Evolutionary conservation across 2,329 filamentous ascomycete species (phyloP).

Genomic region (Fusarium lyarnte): DNA sequence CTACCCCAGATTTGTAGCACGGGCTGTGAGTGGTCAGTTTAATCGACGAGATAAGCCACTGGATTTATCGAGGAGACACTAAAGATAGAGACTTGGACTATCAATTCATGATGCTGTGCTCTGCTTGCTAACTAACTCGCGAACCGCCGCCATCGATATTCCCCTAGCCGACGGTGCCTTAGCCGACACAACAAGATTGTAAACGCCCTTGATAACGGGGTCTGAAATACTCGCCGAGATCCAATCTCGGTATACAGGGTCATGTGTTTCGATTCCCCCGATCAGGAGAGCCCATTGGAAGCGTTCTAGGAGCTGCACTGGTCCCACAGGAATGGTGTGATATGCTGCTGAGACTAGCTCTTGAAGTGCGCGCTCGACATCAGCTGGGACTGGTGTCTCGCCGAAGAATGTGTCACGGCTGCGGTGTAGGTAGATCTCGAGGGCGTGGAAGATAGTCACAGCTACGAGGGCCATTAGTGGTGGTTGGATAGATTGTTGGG

Average conservation of each 20-base stretch:
- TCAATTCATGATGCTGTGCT: neutral
- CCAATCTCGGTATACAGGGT: slow-evolving; percentile 32
- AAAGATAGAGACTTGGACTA: neutral
- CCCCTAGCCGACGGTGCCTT: slow-evolving; percentile 6
- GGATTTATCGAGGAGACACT: neutral
- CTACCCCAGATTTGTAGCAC: slow-evolving; percentile 3
- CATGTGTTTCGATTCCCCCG: slow-evolving; percentile 30
- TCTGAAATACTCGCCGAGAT: slow-evolving; percentile 33
- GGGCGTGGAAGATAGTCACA: neutral
- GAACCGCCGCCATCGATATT: neutral
- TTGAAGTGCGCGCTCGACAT: neutral
- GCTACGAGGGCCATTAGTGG: slow-evolving; percentile 9
- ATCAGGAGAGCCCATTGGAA: slow-evolving; percentile 26
- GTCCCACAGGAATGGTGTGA: neutral
- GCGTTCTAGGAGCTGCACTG: neutral
- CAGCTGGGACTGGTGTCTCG: neutral
- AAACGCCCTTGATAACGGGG: slow-evolving; percentile 26
- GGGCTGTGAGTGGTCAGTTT: neutral
- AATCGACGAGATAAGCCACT: slow-evolving; percentile 11
- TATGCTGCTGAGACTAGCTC: slow-evolving; percentile 5
- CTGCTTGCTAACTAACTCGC: neutral
- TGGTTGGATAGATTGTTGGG: neutral
- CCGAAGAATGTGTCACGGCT: neutral
- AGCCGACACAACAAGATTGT: slow-evolving; percentile 7
- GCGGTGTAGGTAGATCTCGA: neutral